Base-by-base conservation (phyloP, 225 moss, liverwort and hornwort species). In the Marchantia polymorpha region DNA sequence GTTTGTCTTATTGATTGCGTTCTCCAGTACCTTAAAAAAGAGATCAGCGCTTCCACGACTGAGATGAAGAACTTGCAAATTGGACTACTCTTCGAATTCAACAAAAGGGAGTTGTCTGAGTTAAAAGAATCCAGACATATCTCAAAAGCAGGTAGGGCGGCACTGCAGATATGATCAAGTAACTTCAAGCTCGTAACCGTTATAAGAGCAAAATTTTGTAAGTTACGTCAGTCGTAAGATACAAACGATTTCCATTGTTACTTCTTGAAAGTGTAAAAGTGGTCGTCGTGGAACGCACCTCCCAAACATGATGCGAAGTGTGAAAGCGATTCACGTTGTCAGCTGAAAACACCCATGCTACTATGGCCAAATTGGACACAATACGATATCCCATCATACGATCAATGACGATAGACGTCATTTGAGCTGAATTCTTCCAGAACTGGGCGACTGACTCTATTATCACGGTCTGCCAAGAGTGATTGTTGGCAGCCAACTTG, bases 311-410 rank as follows among this genome's bases (percentile, higher is more conserved):
- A 88, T 95, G 90, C 8, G 93, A 90, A 27, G 89, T 92, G 63
- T 99, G 97, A 68, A 99, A 92, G 51, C 77, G 89, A 74, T 90
- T 87, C 65, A 93, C 89, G 61, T 99, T 99, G 13, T 89, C 85
- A 9, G 86, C 29, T 46, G 91, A 79, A 39, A 99, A 99, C 6
- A 92, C 95, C 99, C 99, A 99, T 13, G 93, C 89, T 7, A 99
- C 95, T 77, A 99, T 99, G 69, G 99, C 93, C 64, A 99, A 74
- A 70, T 99, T 99, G 15, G 99, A 95, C 50, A 99, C 93, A 83
- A 99, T 95, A 51, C 99, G 92, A 77, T 95, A 99, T 12, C 99
- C 99, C 99, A 99, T 99, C 93, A 99, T 93, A 51, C 99, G 93
- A 31, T 99, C 99, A 59, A 99, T 87, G 25, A 93, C 95, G 73